Evolutionary conservation across 352 stramenopile genomes (phyloP).

Genomic region (Phytophthora multivora): DNA sequence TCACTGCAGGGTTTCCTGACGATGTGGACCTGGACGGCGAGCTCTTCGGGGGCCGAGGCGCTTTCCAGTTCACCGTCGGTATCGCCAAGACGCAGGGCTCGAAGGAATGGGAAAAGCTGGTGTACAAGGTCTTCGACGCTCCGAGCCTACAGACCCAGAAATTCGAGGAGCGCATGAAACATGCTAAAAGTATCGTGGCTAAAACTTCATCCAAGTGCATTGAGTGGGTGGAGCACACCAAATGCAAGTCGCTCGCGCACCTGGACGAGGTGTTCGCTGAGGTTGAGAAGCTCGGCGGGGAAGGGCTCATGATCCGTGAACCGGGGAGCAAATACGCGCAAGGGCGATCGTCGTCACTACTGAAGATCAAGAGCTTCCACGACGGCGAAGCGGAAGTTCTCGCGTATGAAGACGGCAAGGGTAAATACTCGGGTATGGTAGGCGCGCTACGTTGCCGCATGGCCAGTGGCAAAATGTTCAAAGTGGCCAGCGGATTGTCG

Average conservation of each 20-base stretch:
- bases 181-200: constrained; percentile 33
- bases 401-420: constrained; percentile 69
- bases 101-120: constrained; percentile 58
- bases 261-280: constrained; percentile 58
- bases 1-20: constrained; percentile 55
- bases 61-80: constrained; percentile 72
- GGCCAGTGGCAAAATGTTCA: constrained; percentile 74
- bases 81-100: constrained; percentile 64
- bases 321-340: constrained; percentile 54
- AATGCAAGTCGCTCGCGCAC: constrained; percentile 53
- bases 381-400: constrained; percentile 71
- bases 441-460: constrained; percentile 67
- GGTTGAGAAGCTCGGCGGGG: constrained; percentile 62
- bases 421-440: constrained; percentile 63
- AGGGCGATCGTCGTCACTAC: constrained; percentile 56
- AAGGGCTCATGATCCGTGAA: constrained; percentile 78
- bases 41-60: constrained; percentile 62
- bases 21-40: constrained; percentile 76
- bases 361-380: constrained; percentile 85
- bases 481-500: constrained; percentile 69
- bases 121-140: constrained; percentile 77
- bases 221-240: constrained; percentile 67
- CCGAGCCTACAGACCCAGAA: constrained; percentile 46
- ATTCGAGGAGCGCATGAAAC: constrained; percentile 65
- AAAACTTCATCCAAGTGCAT: constrained; percentile 45